Conservation (phyloP, 164 flowering plant species). For the Aristolochia contorta region DNA sequence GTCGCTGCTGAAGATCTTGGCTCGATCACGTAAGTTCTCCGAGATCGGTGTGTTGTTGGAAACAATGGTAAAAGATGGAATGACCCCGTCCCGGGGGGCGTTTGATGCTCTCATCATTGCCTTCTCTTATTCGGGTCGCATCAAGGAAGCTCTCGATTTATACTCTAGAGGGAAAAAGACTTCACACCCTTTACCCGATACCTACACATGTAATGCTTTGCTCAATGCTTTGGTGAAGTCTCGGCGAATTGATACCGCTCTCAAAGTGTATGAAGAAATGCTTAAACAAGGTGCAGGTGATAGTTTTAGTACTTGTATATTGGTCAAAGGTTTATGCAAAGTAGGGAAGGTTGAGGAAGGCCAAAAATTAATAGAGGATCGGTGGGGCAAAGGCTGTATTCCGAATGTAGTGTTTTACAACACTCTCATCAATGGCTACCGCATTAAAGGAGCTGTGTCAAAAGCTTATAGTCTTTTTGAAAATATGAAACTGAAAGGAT, state of each 20-base stretch:
- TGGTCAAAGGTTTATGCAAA: constrained; percentile 56
- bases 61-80: neutral
- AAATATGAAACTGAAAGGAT: constrained; percentile 60
- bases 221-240: constrained; percentile 33
- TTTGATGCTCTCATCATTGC: neutral
- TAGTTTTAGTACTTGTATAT: constrained; percentile 53
- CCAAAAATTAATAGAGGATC: constrained; percentile 47
- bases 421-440: constrained; percentile 62
- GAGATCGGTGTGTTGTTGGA: neutral
- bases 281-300: constrained; percentile 35
- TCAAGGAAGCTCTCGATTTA: constrained; percentile 36
- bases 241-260: constrained; percentile 26
- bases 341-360: constrained; percentile 55
- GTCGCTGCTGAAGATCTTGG: neutral
- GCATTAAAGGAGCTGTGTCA: constrained; percentile 44
- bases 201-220: constrained; percentile 54
- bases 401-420: constrained; percentile 78
- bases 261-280: constrained; percentile 52
- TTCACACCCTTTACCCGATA: constrained; percentile 30
- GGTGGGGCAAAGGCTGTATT: constrained; percentile 60
- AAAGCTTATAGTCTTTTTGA: constrained; percentile 36
- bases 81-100: neutral
- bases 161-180: constrained; percentile 19
- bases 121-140: neutral
- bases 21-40: neutral